phyloP scores from a whole-genome alignment of 2,329 filamentous ascomycete genomes.

The Calonectria pseudoreteaudii region DNA sequence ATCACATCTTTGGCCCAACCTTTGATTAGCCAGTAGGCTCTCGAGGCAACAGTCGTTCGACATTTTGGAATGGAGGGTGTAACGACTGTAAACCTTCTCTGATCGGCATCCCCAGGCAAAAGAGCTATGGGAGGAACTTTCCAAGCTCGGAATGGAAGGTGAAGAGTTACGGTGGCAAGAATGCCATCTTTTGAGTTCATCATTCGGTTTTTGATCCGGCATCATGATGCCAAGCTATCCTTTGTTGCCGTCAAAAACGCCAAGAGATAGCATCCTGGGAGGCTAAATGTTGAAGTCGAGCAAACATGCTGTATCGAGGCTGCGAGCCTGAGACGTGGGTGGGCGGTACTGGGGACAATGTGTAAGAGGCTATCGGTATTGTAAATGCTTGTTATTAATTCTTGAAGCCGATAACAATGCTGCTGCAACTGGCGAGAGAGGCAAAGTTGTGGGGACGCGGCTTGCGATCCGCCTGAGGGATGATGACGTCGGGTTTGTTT shows the following conservation, averaged over 20 bases:
- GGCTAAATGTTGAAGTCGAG: not conserved
- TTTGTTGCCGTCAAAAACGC: not conserved
- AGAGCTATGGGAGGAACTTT: not conserved
- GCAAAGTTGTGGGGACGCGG: slow-evolving; percentile 3
- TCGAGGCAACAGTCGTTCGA: too few species aligned
- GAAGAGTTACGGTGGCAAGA: not conserved
- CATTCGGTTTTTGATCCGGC: not conserved
- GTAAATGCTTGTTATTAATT: slow-evolving; percentile 5
- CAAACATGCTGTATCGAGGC: not conserved
- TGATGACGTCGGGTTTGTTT: not conserved
- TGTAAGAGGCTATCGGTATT: not conserved
- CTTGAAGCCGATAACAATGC: not conserved
- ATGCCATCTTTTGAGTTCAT: not conserved
- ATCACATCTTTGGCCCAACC: not conserved
- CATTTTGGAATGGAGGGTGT: not conserved
- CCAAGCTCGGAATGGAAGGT: slow-evolving; percentile 17
- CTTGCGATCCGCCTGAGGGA: not conserved
- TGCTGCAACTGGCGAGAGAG: not conserved
- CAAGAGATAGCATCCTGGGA: not conserved
- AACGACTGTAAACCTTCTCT: not conserved
- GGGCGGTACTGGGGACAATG: not conserved
- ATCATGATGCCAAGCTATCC: not conserved
- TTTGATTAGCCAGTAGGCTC: not conserved
- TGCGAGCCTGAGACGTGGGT: not conserved
- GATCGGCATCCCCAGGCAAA: not conserved